A percentile compares a stretch with the other conserved stretches of the same genome.
These are phyloP conservation scores for Hanseniaspora sp. DNA, from an alignment of 1,139 yeast genomes.

Conservation along the genomic window DNA sequence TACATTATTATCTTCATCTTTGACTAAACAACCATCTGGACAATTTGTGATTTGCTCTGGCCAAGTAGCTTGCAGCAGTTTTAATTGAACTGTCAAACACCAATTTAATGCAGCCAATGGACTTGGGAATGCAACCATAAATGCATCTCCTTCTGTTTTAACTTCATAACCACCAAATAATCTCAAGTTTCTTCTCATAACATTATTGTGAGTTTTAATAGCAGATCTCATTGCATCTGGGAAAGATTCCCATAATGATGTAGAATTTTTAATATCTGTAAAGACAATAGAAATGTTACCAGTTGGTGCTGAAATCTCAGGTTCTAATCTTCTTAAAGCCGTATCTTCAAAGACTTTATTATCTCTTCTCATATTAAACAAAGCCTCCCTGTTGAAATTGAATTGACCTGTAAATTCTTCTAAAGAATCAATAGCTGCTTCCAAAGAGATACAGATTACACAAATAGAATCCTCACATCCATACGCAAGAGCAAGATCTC, in stretches of 20 bases:
- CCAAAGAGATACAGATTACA: constrained; percentile 67
- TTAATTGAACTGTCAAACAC: constrained; percentile 90
- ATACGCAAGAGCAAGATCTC: constrained; percentile 89
- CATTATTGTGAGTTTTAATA: constrained; percentile 80
- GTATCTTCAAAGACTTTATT: constrained; percentile 50
- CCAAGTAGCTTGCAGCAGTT: constrained; percentile 80
- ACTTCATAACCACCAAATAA: constrained; percentile 96
- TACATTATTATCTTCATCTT: constrained; percentile 51
- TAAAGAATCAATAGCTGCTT: constrained; percentile 19
- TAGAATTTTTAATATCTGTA: constrained; percentile 92
- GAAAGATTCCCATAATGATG: constrained; percentile 82
- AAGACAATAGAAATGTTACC: constrained; percentile 92
- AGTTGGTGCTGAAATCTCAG: constrained; percentile 89
- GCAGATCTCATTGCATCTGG: constrained; percentile 96
- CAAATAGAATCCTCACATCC: constrained; percentile 79
- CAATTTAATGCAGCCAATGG: constrained; percentile 83
- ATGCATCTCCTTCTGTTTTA: constrained; percentile 98
- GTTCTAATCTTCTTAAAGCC: constrained; percentile 68
- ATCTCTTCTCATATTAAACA: constrained; percentile 35
- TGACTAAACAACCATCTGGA: constrained; percentile 71
- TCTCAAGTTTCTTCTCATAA: constrained; percentile 87
- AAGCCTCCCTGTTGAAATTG: constrained; percentile 30
- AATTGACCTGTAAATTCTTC: constrained; percentile 30
- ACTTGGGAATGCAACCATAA: constrained; percentile 95
- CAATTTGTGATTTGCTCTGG: constrained; percentile 83